Percentiles rank a stretch among this genome's conserved stretches.
phyloP scores from a whole-genome alignment of 306 rosid genomes.

The Cucurbita maxima region DNA sequence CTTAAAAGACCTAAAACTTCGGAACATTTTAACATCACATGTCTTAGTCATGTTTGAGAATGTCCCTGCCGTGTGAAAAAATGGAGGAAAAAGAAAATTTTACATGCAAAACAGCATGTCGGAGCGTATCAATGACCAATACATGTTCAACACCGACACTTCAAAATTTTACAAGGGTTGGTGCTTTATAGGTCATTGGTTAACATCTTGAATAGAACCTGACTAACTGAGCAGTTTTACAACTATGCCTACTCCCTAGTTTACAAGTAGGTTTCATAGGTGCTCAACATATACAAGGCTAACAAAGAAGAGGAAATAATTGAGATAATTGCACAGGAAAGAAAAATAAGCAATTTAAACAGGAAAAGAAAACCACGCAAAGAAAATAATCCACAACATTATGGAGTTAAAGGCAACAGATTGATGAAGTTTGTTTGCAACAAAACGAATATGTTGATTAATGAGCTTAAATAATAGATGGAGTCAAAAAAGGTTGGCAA shows the following conservation, averaged over 20 bases:
- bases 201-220: not conserved
- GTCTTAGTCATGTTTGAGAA: no score
- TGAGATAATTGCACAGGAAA: not conserved
- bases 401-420: not conserved
- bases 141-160: no score
- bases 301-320: not conserved
- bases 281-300: not conserved
- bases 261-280: not conserved
- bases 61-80: no score
- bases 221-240: not conserved
- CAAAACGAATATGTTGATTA: not conserved
- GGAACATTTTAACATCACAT: no score
- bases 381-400: not conserved
- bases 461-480: not conserved
- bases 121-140: no score
- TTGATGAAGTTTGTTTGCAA: not conserved
- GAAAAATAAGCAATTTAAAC: not conserved
- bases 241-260: not conserved
- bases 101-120: no score
- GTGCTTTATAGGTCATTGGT: no score
- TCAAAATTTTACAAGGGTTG: no score
- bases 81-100: no score
- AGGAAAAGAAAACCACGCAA: not conserved
- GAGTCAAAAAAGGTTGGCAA: constrained; percentile 6
- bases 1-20: no score